Base-by-base conservation (phyloP, 202 grass and related monocot species). In the Saccharum hybrid region DNA sequence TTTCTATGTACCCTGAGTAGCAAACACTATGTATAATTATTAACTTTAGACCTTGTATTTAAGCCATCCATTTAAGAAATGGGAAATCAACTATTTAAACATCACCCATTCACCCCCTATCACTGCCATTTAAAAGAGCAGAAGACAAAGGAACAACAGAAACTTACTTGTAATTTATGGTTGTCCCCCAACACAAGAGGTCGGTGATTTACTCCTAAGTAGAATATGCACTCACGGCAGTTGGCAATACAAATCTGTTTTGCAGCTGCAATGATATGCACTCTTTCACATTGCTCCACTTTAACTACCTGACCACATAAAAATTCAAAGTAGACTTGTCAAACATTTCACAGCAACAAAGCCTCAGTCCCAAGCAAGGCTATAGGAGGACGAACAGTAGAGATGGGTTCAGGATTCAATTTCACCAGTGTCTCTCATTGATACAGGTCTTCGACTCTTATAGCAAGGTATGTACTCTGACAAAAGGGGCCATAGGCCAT, bases 261-360 rank as follows among this genome's bases (percentile, higher is more conserved):
- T 61, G 96, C 78, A 89, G 96, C 93, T 90, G 91, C 84, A 22
- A 98, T 90, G 77, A 98, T 87, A 73, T 98, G 93, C 56, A 98
- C 89, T 89, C 96, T 96, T 92, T 98, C 91, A 74, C 93, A 98
- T 87, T 98, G 96, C 86, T 98, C 96, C 69, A 98, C 89, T 77
- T 93, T 98, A 75, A 98, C 79, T 85, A 89, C 89, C 93, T 98
- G 82, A 74, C 51, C 66, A 81, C 51, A 86, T 11, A 16, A 84
- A 74, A 82, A 85, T 66, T 46, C 42, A 6, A 54, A 77, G 7
- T 76, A 86, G 67, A 78, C 26, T 68, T 82, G 52, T 74, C 33
- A 83, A 79, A 54, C 64, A 76, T 61, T 39, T 57, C 30, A 41
- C 39, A 39, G 7, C 37, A 39, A 39, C 37, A 39, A 39, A 39